A percentile compares a stretch with the other conserved stretches of the same genome.
These are phyloP conservation scores for Lithospermum erythrorhizon DNA, from an alignment of 257 asterid species.

Conservation along the genomic window DNA sequence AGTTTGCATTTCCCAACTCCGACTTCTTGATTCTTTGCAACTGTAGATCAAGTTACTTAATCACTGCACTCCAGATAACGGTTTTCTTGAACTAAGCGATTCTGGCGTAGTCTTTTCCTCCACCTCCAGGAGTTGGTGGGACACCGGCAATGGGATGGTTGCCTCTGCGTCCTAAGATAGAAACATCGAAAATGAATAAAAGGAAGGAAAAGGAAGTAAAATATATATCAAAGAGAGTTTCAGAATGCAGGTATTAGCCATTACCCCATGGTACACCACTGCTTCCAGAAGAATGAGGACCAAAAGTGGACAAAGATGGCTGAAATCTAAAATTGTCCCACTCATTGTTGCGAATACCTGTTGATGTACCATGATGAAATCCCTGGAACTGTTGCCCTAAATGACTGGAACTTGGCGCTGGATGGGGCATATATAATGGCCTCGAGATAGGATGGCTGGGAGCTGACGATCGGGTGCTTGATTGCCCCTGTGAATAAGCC, in stretches of 20 bases:
- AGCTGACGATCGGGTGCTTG: slow-evolving; percentile 39
- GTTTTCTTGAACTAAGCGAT: slow-evolving; percentile 24
- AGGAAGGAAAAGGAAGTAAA: slow-evolving; percentile 3
- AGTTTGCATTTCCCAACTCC: background rate
- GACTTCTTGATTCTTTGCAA: background rate
- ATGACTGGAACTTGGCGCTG: slow-evolving; percentile 54
- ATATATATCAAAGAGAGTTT: background rate
- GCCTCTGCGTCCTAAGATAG: slow-evolving; percentile 62
- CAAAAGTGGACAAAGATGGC: slow-evolving; percentile 31
- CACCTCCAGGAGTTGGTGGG: slow-evolving; percentile 39
- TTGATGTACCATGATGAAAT: slow-evolving; percentile 51
- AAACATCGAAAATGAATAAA: slow-evolving; percentile 5
- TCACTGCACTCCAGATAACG: slow-evolving; percentile 14
- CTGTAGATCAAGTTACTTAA: background rate
- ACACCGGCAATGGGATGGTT: slow-evolving; percentile 44
- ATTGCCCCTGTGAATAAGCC: slow-evolving; percentile 45
- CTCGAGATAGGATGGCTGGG: slow-evolving; percentile 33
- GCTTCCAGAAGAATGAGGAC: slow-evolving; percentile 37
- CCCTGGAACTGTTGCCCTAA: slow-evolving; percentile 52
- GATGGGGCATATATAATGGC: slow-evolving; percentile 55
- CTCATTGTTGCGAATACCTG: slow-evolving; percentile 44
- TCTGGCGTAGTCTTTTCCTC: slow-evolving; percentile 67
- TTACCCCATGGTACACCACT: slow-evolving; percentile 43
- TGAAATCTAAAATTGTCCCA: slow-evolving; percentile 34
- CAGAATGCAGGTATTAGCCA: slow-evolving; percentile 7